Conservation (phyloP, 2,329 filamentous ascomycete species). For the Trichophyton schoenleinii region DNA sequence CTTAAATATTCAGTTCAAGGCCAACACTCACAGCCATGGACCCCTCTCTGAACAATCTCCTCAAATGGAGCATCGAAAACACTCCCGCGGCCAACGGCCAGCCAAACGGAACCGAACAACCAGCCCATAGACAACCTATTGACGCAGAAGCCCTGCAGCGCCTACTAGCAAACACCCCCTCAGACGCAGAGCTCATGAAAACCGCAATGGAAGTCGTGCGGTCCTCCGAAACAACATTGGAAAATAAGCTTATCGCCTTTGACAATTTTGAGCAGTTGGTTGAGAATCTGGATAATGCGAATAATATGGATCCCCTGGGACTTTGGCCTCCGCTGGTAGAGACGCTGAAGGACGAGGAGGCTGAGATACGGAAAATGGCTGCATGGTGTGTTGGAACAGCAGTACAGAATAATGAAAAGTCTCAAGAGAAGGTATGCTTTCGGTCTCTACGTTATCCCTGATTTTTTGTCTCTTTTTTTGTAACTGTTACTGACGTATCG, state of each 20-base stretch:
- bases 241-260: slow-evolving; percentile 70
- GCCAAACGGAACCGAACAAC: slow-evolving; percentile 8
- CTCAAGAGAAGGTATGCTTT: slow-evolving; percentile 55
- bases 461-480: background rate
- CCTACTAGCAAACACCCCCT: slow-evolving; percentile 53
- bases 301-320: slow-evolving; percentile 67
- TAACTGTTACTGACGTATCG: background rate
- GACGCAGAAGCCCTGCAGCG: slow-evolving; percentile 21
- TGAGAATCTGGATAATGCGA: slow-evolving; percentile 90
- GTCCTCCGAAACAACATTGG: slow-evolving; percentile 52
- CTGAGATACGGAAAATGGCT: slow-evolving; percentile 67
- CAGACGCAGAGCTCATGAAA: slow-evolving; percentile 85
- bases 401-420: slow-evolving; percentile 86
- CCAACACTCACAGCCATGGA: slow-evolving; percentile 29
- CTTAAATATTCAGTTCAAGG: background rate
- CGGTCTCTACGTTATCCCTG: background rate
- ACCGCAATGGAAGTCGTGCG: slow-evolving; percentile 66
- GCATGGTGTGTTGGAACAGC: slow-evolving; percentile 93
- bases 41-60: slow-evolving; percentile 59
- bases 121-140: slow-evolving; percentile 12
- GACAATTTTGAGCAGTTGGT: slow-evolving; percentile 93
- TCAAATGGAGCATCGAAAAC: slow-evolving; percentile 66
- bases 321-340: slow-evolving; percentile 72
- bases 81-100: slow-evolving; percentile 26
- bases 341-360: slow-evolving; percentile 55